Evolutionary conservation across 169 alveolate species (phyloP).

Genomic region (Plasmodium gaboni): DNA sequence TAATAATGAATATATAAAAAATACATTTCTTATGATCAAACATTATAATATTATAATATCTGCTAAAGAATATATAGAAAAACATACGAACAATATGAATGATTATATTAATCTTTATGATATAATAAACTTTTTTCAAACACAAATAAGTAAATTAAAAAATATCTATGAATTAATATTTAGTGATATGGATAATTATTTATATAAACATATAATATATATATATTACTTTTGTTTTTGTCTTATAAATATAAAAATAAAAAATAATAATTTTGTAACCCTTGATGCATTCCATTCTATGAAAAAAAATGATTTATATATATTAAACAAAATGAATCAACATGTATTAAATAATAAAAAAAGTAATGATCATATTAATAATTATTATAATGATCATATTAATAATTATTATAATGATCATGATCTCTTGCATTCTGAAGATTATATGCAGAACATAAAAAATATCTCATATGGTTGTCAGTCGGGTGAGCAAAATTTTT

Average conservation of each 20-base stretch:
- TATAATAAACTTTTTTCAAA: conserved; percentile 16
- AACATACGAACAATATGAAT: conserved; percentile 19
- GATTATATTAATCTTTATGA: conserved; percentile 14
- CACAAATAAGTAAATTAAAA: conserved; percentile 36
- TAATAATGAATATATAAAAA: conserved; percentile 24
- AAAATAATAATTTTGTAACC: background rate
- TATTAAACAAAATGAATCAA: conserved; percentile 13
- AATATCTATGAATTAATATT: conserved; percentile 37
- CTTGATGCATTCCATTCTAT: background rate
- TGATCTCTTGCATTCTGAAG: too few relatives aligned
- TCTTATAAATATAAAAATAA: conserved; percentile 62
- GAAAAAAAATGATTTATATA: background rate
- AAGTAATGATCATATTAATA: background rate
- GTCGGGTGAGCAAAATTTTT: background rate
- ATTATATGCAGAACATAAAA: too few relatives aligned
- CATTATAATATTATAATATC: conserved; percentile 44
- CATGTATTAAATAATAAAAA: background rate
- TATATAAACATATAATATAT: conserved; percentile 63
- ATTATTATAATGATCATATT: background rate
- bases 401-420: background rate
- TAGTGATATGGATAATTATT: conserved; percentile 22
- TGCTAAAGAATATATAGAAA: conserved; percentile 7
- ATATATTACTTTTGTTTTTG: conserved; percentile 45
- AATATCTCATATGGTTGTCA: too few relatives aligned
- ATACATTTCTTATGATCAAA: conserved; percentile 42